Evolutionary conservation across 2,329 filamentous ascomycete species (phyloP).

Genomic region (Lecanicillium sp.): DNA sequence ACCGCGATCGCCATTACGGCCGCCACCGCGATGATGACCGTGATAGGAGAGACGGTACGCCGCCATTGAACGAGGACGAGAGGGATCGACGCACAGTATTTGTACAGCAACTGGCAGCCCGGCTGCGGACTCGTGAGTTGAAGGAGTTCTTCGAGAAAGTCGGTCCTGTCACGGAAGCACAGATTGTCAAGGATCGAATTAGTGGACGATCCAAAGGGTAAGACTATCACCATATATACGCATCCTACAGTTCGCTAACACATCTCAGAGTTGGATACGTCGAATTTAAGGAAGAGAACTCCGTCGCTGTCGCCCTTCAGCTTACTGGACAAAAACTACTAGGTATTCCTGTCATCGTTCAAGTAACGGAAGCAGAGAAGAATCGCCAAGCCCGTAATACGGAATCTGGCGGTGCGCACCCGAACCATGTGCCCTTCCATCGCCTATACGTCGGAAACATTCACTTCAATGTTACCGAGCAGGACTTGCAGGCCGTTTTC

Average conservation of each 20-base stretch:
- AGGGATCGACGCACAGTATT: conserved; percentile 95
- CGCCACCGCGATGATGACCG: conserved; percentile 48
- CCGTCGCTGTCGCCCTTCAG: conserved; percentile 86
- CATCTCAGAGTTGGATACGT: conserved; percentile 85
- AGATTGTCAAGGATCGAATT: conserved; percentile 97
- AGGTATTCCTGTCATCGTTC: conserved; percentile 97
- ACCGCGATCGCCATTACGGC: conserved; percentile 42
- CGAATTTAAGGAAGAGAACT: conserved; percentile 96
- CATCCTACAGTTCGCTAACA: conserved; percentile 39
- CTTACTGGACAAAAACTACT: conserved; percentile 97
- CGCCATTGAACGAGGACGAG: conserved; percentile 86
- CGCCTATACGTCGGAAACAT: conserved; percentile 98
- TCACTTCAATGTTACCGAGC: conserved; percentile 97
- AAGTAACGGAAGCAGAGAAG: conserved; percentile 98
- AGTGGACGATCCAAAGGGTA: conserved; percentile 97
- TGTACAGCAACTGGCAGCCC: conserved; percentile 94
- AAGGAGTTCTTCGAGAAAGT: conserved; percentile 95
- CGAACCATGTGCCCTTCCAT: conserved; percentile 89
- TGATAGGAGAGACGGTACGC: conserved; percentile 49
- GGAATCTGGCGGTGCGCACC: conserved; percentile 60
- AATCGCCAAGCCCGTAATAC: conserved; percentile 90
- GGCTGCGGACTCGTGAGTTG: conserved; percentile 84
- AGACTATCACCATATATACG: no score
- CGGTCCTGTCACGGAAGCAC: conserved; percentile 90
- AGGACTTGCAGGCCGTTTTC: conserved; percentile 92